phyloP scores from a whole-genome alignment of 2,329 filamentous ascomycete species.

The Fusarium sp. region DNA sequence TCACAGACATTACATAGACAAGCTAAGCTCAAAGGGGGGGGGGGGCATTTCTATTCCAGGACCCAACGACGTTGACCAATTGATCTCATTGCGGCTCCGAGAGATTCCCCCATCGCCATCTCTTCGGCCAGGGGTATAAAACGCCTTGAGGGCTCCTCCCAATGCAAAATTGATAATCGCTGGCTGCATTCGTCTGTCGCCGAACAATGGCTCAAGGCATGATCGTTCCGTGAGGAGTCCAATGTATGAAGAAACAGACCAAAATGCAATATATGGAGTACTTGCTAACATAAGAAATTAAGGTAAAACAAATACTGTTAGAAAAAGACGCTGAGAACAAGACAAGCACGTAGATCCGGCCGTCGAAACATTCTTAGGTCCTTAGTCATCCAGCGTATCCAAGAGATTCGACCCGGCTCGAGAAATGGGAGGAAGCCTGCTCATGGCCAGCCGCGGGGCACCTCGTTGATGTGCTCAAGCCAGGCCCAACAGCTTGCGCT shows the following conservation, averaged over 20 bases:
- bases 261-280: slow-evolving; percentile 39
- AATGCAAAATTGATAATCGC: slow-evolving; percentile 37
- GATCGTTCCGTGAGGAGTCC: slow-evolving; percentile 23
- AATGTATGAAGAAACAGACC: slow-evolving; percentile 24
- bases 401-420: slow-evolving; percentile 39
- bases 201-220: slow-evolving; percentile 23
- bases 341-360: slow-evolving; percentile 31
- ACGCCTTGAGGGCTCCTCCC: slow-evolving; percentile 31
- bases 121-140: slow-evolving; percentile 32
- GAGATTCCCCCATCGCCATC: slow-evolving; percentile 33
- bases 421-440: slow-evolving; percentile 38
- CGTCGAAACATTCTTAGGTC: slow-evolving; percentile 33
- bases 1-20: slow-evolving; percentile 46
- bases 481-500: slow-evolving; percentile 28
- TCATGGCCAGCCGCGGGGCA: slow-evolving; percentile 18
- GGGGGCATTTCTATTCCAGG: slow-evolving; percentile 19
- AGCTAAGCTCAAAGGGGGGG: slow-evolving; percentile 24
- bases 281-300: slow-evolving; percentile 40
- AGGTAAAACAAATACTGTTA: slow-evolving; percentile 31
- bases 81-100: slow-evolving; percentile 30
- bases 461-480: slow-evolving; percentile 20
- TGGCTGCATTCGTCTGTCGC: slow-evolving; percentile 30
- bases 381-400: slow-evolving; percentile 36
- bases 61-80: slow-evolving; percentile 25
- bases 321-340: slow-evolving; percentile 33